Percentiles rank a stretch among this genome's conserved stretches.
Conservation (phyloP, 108 stramenopile species). For the Conticribra weissflogii region DNA sequence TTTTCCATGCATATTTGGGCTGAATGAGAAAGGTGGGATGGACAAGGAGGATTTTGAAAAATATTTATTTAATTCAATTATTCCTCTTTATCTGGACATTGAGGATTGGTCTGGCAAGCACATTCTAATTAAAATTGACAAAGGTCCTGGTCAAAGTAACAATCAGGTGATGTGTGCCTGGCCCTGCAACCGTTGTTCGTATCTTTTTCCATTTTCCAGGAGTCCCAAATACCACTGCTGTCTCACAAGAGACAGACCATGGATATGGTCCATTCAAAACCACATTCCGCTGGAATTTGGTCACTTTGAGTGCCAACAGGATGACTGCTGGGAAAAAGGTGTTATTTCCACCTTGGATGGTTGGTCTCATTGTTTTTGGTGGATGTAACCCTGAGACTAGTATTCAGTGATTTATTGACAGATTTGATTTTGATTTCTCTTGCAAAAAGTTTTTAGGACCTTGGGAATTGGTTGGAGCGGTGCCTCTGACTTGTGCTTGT, state of each 20-base stretch:
- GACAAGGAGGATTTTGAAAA: conserved; percentile 7
- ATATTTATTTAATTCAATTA: conserved; percentile 5
- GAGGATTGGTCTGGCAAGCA: conserved; percentile 17
- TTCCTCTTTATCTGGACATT: conserved; percentile 13
- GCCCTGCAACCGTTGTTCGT: not conserved
- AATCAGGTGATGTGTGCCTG: not conserved
- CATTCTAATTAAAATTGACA: conserved; percentile 19
- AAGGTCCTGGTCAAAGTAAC: conserved; percentile 12
- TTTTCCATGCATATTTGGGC: conserved; percentile 14
- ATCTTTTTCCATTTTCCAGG: conserved; percentile 25
- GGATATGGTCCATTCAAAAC: conserved; percentile 15
- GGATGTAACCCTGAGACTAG: conserved; percentile 13
- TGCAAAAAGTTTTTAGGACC: not conserved
- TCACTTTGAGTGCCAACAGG: not conserved
- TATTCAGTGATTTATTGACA: not conserved
- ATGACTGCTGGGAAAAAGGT: not conserved
- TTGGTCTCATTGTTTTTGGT: conserved; percentile 16
- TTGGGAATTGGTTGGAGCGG: conserved; percentile 11
- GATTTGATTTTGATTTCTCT: not conserved
- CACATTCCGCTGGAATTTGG: not conserved
- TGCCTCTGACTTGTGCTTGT: conserved; percentile 1
- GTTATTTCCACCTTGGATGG: conserved; percentile 5
- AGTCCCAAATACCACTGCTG: conserved; percentile 5
- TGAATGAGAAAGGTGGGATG: conserved; percentile 38
- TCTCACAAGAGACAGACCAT: conserved; percentile 5